A percentile compares a stretch with the other conserved stretches of the same genome.
Conservation (phyloP, 805 yeast genomes). For the Metschnikowia proteae region DNA sequence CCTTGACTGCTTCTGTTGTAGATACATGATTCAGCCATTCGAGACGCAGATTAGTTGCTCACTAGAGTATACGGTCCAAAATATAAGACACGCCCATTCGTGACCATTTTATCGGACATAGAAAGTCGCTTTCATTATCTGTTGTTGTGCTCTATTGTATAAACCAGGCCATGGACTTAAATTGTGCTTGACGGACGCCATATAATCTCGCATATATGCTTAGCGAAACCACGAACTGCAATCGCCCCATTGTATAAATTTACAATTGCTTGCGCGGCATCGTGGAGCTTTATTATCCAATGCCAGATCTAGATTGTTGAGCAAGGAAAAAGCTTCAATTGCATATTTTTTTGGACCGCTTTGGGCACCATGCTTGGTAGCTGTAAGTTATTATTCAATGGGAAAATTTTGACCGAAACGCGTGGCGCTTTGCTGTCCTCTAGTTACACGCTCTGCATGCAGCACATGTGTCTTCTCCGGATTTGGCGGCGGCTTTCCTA, state of each 20-base stretch:
- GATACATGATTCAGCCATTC: background rate
- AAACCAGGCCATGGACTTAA: background rate
- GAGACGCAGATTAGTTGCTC: background rate
- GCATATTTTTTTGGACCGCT: background rate
- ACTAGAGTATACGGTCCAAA: background rate
- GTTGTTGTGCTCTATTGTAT: background rate
- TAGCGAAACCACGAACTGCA: background rate
- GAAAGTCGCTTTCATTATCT: background rate
- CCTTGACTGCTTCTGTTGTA: background rate
- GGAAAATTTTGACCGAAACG: background rate
- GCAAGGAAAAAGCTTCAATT: slow-evolving; percentile 1
- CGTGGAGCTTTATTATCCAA: background rate
- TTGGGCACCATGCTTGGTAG: background rate
- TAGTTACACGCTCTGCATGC: background rate
- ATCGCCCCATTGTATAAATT: background rate
- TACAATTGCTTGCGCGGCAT: background rate
- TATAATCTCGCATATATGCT: background rate
- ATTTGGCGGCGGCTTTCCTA: background rate
- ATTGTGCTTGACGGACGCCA: background rate
- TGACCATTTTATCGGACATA: background rate
- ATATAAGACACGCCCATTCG: background rate
- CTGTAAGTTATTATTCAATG: background rate
- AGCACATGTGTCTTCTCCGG: background rate
- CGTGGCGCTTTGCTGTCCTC: slow-evolving; percentile 1
- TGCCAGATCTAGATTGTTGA: background rate